A percentile compares a stretch with the other conserved stretches of the same genome.
These are phyloP conservation scores for Chaetomiaceae sp. DNA, from an alignment of 2,329 filamentous ascomycete genomes.

Conservation along the genomic window DNA sequence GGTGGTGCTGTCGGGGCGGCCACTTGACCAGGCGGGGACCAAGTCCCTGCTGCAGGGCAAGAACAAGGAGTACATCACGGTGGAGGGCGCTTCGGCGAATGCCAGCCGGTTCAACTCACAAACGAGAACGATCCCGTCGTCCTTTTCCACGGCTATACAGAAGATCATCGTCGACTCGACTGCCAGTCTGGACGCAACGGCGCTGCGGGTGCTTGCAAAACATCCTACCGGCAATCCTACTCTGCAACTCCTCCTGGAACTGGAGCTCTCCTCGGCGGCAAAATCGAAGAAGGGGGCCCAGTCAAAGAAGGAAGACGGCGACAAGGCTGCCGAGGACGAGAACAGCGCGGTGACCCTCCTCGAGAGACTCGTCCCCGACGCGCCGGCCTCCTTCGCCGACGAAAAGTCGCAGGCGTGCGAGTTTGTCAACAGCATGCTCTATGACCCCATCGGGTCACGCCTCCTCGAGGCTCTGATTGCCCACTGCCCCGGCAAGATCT, in stretches of 20 bases:
- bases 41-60: slow-evolving; percentile 82
- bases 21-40: slow-evolving; percentile 64
- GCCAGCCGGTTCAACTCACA: slow-evolving; percentile 43
- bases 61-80: slow-evolving; percentile 78
- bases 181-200: slow-evolving; percentile 68
- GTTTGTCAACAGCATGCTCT: slow-evolving; percentile 82
- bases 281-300: slow-evolving; percentile 54
- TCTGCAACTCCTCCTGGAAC: slow-evolving; percentile 80
- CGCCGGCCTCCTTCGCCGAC: slow-evolving; percentile 63
- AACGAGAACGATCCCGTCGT: slow-evolving; percentile 63
- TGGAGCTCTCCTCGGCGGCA: slow-evolving; percentile 72
- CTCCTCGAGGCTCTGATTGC: slow-evolving; percentile 82
- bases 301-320: slow-evolving; percentile 40
- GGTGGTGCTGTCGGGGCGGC: slow-evolving; percentile 76
- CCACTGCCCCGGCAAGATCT: slow-evolving; percentile 77
- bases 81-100: slow-evolving; percentile 48
- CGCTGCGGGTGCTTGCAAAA: slow-evolving; percentile 76
- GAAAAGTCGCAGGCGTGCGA: slow-evolving; percentile 65
- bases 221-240: slow-evolving; percentile 90
- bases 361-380: slow-evolving; percentile 72
- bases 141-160: slow-evolving; percentile 70
- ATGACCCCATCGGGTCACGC: slow-evolving; percentile 85
- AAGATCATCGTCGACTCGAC: slow-evolving; percentile 79
- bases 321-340: slow-evolving; percentile 32
- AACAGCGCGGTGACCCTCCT: slow-evolving; percentile 54